A percentile compares a stretch with the other conserved stretches of the same genome.
Evolutionary conservation across 192 early-diverging fungal species (phyloP).

Genomic region (Pecoramyces ruminantium): DNA sequence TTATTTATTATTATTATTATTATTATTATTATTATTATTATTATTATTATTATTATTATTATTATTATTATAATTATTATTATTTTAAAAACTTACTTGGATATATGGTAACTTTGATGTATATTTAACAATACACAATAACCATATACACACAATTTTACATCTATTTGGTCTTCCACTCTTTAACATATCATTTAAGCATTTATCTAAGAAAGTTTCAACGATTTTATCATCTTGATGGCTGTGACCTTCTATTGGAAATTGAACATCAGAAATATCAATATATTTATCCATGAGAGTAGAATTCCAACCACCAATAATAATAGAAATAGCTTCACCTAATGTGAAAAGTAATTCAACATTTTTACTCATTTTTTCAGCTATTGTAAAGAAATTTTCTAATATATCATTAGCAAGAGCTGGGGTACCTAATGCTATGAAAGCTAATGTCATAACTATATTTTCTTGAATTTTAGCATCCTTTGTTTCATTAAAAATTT

Average conservation of each 20-base stretch:
- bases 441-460: constrained; percentile 45
- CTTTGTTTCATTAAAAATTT: constrained; percentile 35
- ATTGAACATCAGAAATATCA: constrained; percentile 40
- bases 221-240: constrained; percentile 10
- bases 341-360: constrained; percentile 70
- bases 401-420: constrained; percentile 10
- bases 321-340: constrained; percentile 58
- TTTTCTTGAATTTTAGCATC: constrained; percentile 67
- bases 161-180: constrained; percentile 27
- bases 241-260: constrained; percentile 7
- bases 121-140: constrained; percentile 60
- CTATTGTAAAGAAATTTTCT: constrained; percentile 32
- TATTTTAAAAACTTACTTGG: constrained; percentile 1
- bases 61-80: no score
- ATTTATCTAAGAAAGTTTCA: constrained; percentile 24
- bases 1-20: no score
- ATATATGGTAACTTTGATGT: constrained; percentile 21
- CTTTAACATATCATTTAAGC: constrained; percentile 30
- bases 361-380: constrained; percentile 47
- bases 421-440: constrained; percentile 31
- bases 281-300: constrained; percentile 44
- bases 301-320: constrained; percentile 47
- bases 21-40: no score
- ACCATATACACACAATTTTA: constrained; percentile 61
- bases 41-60: no score